Percentiles rank a stretch among this genome's conserved stretches.
These are phyloP conservation scores for Vigna trinervia DNA, from an alignment of 306 rosid genomes.

Conservation along the genomic window DNA sequence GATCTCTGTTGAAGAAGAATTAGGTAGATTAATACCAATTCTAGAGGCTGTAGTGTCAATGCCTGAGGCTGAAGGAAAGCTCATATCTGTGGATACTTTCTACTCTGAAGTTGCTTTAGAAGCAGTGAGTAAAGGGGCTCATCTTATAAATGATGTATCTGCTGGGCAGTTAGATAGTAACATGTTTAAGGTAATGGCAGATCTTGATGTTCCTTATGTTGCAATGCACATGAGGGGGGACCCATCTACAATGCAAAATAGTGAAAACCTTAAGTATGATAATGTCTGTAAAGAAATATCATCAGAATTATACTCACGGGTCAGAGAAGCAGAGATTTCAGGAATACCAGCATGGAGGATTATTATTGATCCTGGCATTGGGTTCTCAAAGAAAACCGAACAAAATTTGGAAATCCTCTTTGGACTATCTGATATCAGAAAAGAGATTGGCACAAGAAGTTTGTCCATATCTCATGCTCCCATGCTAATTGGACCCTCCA, in stretches of 20 bases:
- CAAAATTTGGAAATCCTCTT: slow-evolving; percentile 68
- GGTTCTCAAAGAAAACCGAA: slow-evolving; percentile 84
- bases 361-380: slow-evolving; percentile 84
- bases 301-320: slow-evolving; percentile 61
- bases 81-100: slow-evolving; percentile 88
- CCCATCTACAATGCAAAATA: slow-evolving; percentile 80
- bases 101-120: slow-evolving; percentile 84
- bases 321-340: slow-evolving; percentile 74
- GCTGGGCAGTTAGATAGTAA: slow-evolving; percentile 74
- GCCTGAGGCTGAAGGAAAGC: slow-evolving; percentile 81
- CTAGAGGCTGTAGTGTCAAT: slow-evolving; percentile 69
- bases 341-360: slow-evolving; percentile 95
- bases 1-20: slow-evolving; percentile 77
- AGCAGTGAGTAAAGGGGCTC: slow-evolving; percentile 85
- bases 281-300: slow-evolving; percentile 75
- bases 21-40: slow-evolving; percentile 77
- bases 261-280: slow-evolving; percentile 72
- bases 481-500: slow-evolving; percentile 81
- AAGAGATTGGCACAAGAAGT: slow-evolving; percentile 64
- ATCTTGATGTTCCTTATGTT: slow-evolving; percentile 80
- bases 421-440: slow-evolving; percentile 66
- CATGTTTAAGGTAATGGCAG: slow-evolving; percentile 81
- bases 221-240: slow-evolving; percentile 99
- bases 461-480: slow-evolving; percentile 82
- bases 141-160: slow-evolving; percentile 79